Base-by-base conservation (phyloP, 768 basidiomycete species). In the Suillus spraguei region DNA sequence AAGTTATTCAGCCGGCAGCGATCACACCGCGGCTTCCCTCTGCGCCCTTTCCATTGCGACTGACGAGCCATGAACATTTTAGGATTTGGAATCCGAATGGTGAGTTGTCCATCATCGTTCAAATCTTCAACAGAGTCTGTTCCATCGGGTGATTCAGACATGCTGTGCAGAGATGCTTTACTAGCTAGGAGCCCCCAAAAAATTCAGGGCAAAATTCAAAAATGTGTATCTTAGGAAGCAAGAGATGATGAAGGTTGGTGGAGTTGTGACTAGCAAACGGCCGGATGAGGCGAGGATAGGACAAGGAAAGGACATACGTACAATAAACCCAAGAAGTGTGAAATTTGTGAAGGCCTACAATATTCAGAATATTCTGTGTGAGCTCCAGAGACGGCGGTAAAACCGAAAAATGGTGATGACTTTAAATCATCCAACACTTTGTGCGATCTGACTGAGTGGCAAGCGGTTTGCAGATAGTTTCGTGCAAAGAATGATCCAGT, bases 11-110 rank as follows among this genome's bases (percentile, higher is more conserved):
- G 70, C 38, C 89, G 86, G 76, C 89, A 90, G 68, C 88, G 83
- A 76, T 90, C 89, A 69, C 89, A 90, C 56, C 89, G 81, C 67
- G 89, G 88, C 70, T 90, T 90, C 59, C 89, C 89, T 76, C 89
- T 81, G 63, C 87, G 83, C 63, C 88, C 88, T 66, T 89, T 88
- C 89, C 89, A 90, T 62, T 86, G 85, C 47, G 88, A 90, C 72
- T 87, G 87, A 64, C 84, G 86, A 69, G 83, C 86, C 83, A 86
- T 83, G 74, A 84, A 88, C 59, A 85, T 80, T 77, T 85, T 87
- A 41, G 85, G 84, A 69, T 87, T 88, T 3, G 88, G 87, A 67
- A 89, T 89, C 63, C 84, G 81, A 68, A 89, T 87, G 54, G 82
- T 87, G 67, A 88, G 79, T 64, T 83, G 83, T 56, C 77, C 78